Percentiles rank a stretch among this genome's conserved stretches.
Evolutionary conservation across 805 yeast genomes (phyloP).

Genomic region (Candida glaebosa): DNA sequence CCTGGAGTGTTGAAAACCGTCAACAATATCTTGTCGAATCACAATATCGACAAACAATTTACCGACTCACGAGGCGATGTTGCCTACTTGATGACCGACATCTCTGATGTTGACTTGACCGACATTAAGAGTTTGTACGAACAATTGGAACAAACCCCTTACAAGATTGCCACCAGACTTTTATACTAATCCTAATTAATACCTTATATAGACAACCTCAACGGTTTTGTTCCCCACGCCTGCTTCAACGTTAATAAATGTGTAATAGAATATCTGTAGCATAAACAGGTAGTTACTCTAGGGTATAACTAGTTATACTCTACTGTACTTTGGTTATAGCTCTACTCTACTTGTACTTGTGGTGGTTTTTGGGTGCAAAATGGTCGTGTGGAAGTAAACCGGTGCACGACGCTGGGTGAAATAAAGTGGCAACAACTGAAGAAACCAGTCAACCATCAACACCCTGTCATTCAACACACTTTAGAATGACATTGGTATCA

Average conservation of each 20-base stretch:
- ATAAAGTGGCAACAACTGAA: slow-evolving; percentile 3
- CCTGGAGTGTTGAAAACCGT: slow-evolving; percentile 98
- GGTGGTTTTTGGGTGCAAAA: too few relatives aligned
- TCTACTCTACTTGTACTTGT: too few relatives aligned
- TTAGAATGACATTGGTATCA: slow-evolving; percentile 61
- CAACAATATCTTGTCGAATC: slow-evolving; percentile 88
- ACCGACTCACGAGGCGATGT: slow-evolving; percentile 96
- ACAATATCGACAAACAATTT: slow-evolving; percentile 96
- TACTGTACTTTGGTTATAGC: too few relatives aligned
- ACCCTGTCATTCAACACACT: background rate
- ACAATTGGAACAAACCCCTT: slow-evolving; percentile 83
- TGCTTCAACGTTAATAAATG: slow-evolving; percentile 5
- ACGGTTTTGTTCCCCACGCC: slow-evolving; percentile 2
- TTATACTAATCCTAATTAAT: slow-evolving; percentile 77
- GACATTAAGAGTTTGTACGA: slow-evolving; percentile 85
- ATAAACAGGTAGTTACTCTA: too few relatives aligned
- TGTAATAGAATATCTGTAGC: too few relatives aligned
- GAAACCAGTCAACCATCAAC: too few relatives aligned
- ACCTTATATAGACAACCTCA: slow-evolving; percentile 1
- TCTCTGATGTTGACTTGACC: slow-evolving; percentile 73
- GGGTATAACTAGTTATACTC: too few relatives aligned
- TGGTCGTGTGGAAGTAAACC: too few relatives aligned
- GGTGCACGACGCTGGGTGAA: background rate
- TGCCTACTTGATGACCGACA: slow-evolving; percentile 98
- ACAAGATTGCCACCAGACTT: slow-evolving; percentile 86